Conservation (phyloP, 2,329 filamentous ascomycete species). For the Calonectria crousiana region DNA sequence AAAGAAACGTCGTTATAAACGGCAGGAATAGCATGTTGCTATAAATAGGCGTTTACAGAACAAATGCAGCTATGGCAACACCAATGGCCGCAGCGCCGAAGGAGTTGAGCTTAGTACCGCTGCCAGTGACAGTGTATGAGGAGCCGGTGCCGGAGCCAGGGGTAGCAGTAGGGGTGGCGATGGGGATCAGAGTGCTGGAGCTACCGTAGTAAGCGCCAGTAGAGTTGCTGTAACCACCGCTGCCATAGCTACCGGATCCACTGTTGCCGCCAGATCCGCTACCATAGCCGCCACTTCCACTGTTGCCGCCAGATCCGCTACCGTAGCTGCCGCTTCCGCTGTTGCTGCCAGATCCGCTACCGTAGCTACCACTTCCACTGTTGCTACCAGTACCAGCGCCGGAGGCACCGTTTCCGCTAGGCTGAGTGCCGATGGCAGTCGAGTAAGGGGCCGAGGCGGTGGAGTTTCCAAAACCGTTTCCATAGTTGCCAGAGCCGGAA, state of each 20-base stretch:
- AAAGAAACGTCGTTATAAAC: constrained; percentile 17
- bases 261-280: background rate
- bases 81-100: constrained; percentile 48
- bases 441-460: constrained; percentile 20
- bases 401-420: background rate
- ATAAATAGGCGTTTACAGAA: constrained; percentile 40
- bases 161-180: constrained; percentile 21
- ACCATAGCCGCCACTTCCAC: background rate
- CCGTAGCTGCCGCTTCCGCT: background rate
- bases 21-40: background rate
- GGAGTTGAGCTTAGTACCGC: constrained; percentile 44
- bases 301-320: background rate
- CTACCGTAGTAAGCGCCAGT: constrained; percentile 39
- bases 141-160: background rate
- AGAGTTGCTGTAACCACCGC: background rate
- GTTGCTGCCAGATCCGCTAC: background rate
- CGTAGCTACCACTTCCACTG: background rate
- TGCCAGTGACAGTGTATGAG: constrained; percentile 28
- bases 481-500: constrained; percentile 27
- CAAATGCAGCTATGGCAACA: constrained; percentile 45
- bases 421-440: background rate
- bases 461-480: constrained; percentile 29
- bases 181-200: constrained; percentile 29
- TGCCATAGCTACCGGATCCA: background rate
- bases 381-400: background rate